Conservation (phyloP, 805 yeast species). For the Yamadazyma laniorum region DNA sequence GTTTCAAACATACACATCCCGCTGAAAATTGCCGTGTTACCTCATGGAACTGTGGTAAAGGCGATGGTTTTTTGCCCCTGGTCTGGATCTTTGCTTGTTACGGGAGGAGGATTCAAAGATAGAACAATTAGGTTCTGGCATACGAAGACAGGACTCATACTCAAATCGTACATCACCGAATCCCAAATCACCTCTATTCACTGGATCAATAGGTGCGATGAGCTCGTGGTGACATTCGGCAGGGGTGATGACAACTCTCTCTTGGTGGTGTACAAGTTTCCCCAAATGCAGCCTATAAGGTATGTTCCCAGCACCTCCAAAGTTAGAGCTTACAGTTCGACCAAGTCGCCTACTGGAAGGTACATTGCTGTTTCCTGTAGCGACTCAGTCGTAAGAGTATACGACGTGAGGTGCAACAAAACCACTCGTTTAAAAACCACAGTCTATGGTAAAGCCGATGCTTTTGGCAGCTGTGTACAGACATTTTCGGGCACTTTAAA, state of each 20-base stretch:
- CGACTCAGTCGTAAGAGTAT: slow-evolving; percentile 76
- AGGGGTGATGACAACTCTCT: slow-evolving; percentile 61
- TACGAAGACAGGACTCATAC: slow-evolving; percentile 68
- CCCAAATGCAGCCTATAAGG: slow-evolving; percentile 51
- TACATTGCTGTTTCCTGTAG: slow-evolving; percentile 72
- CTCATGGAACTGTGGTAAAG: slow-evolving; percentile 84
- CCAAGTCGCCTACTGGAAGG: slow-evolving; percentile 59
- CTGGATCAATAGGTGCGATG: slow-evolving; percentile 68
- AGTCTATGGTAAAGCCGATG: no score
- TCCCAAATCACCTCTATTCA: slow-evolving; percentile 77
- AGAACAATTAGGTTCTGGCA: slow-evolving; percentile 86
- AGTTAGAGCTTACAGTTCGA: slow-evolving; percentile 64
- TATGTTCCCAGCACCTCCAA: slow-evolving; percentile 48
- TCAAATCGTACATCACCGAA: slow-evolving; percentile 53
- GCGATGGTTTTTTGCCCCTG: slow-evolving; percentile 92
- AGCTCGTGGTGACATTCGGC: slow-evolving; percentile 80
- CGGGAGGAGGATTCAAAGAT: slow-evolving; percentile 90
- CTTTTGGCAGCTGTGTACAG: no score
- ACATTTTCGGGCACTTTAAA: no score
- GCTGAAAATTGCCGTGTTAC: slow-evolving; percentile 44
- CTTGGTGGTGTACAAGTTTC: slow-evolving; percentile 66
- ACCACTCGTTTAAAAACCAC: no score
- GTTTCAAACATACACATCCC: slow-evolving; percentile 45
- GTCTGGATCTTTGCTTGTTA: slow-evolving; percentile 75
- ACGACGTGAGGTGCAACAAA: no score